Percentiles rank a stretch among this genome's conserved stretches.
Conservation (phyloP, 352 stramenopile genomes). For the Globisporangium camurandrum region DNA sequence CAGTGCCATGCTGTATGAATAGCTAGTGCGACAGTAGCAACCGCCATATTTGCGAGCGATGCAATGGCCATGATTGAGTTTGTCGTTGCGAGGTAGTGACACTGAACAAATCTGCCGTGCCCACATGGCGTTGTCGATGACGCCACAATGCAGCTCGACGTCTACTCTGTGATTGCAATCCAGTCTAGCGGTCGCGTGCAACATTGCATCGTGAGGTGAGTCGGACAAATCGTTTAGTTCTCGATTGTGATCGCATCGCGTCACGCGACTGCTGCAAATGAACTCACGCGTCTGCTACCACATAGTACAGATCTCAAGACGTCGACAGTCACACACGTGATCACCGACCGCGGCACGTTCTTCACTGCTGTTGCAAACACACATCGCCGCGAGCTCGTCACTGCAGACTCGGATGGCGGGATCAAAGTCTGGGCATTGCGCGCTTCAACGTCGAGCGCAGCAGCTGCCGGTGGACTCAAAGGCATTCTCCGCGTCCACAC, state of each 20-base stretch:
- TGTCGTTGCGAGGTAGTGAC: background rate
- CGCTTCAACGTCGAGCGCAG: conserved; percentile 10
- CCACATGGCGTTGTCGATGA: background rate
- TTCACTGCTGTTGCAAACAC: conserved; percentile 31
- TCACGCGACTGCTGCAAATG: background rate
- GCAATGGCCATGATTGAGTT: too few species aligned
- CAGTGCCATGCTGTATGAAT: background rate
- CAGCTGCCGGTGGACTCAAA: conserved; percentile 25
- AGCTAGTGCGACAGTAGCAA: too few species aligned
- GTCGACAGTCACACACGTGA: conserved; percentile 24
- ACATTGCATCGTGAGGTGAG: conserved; percentile 39
- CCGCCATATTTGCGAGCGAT: background rate
- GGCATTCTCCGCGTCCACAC: conserved; percentile 47
- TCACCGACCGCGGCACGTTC: conserved; percentile 23
- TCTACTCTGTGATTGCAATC: conserved; percentile 28
- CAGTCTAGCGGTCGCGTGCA: conserved; percentile 22
- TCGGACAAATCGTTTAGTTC: too few species aligned
- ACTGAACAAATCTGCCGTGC: background rate
- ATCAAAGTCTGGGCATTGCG: conserved; percentile 48
- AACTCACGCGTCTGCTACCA: background rate
- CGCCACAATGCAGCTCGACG: conserved; percentile 28
- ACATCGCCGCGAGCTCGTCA: conserved; percentile 34
- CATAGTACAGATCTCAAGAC: conserved; percentile 34
- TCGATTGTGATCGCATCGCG: background rate
- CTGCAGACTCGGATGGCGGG: conserved; percentile 37